A percentile compares a stretch with the other conserved stretches of the same genome.
Evolutionary conservation across 345 rosid species (phyloP).

Genomic region (Punica granatum): DNA sequence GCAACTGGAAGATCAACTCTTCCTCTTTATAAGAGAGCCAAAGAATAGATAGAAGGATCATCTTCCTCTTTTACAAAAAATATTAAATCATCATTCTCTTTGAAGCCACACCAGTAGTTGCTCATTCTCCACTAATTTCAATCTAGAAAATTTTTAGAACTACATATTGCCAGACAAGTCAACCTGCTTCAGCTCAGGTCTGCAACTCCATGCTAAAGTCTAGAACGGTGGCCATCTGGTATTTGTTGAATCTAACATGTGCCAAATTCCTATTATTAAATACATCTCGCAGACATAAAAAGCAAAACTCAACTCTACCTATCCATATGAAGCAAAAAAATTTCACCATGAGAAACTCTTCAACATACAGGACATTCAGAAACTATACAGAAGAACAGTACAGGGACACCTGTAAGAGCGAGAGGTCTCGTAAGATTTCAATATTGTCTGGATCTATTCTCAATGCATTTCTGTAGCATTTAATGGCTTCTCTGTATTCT

Average conservation of each 20-base stretch:
- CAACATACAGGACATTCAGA: not conserved
- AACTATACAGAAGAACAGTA: not conserved
- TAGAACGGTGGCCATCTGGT: not conserved
- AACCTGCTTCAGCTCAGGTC: not conserved
- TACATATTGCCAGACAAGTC: too few relatives aligned
- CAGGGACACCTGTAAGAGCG: constrained; percentile 65
- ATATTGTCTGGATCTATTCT: constrained; percentile 96
- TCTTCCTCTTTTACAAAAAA: not conserved
- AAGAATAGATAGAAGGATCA: not conserved
- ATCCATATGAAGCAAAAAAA: not conserved
- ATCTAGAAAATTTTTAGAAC: too few relatives aligned
- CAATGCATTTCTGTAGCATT: constrained; percentile 92
- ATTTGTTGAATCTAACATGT: not conserved
- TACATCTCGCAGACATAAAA: not conserved
- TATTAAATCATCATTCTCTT: not conserved
- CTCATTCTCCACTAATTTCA: too few relatives aligned
- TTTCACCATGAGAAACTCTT: not conserved
- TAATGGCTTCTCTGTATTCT: constrained; percentile 98
- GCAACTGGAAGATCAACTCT: not conserved
- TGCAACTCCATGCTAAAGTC: not conserved
- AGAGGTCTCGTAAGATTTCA: constrained; percentile 90
- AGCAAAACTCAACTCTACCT: not conserved
- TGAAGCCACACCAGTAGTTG: too few relatives aligned
- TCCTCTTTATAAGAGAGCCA: not conserved
- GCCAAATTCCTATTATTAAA: not conserved